Evolutionary conservation across 2,329 filamentous ascomycete species (phyloP).

Genomic region (Sclerotinia subarctica): DNA sequence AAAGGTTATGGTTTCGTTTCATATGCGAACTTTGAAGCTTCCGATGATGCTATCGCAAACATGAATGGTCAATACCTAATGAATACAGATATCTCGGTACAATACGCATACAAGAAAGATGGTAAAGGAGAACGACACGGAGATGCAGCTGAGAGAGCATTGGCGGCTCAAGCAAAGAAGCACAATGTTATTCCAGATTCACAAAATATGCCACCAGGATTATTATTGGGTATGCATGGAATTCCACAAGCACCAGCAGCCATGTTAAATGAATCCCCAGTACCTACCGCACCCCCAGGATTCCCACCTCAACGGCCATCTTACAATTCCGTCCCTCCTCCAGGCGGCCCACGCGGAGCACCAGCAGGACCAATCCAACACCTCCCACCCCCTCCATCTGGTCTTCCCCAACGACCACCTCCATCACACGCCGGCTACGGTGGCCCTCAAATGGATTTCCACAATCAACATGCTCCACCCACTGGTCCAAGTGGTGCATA

Average conservation of each 20-base stretch:
- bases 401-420: conserved; percentile 64
- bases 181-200: conserved; percentile 83
- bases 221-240: conserved; percentile 41
- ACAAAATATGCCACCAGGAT: conserved; percentile 39
- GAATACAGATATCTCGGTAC: conserved; percentile 93
- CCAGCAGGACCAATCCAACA: conserved; percentile 38
- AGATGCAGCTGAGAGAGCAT: conserved; percentile 85
- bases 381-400: conserved; percentile 54
- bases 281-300: conserved; percentile 29
- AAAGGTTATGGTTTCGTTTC: conserved; percentile 98
- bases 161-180: conserved; percentile 88
- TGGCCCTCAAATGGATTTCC: conserved; percentile 53
- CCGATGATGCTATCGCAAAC: conserved; percentile 84
- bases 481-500: conserved; percentile 36
- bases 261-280: conserved; percentile 36
- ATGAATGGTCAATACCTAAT: conserved; percentile 97
- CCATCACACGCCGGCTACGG: conserved; percentile 66
- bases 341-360: conserved; percentile 41
- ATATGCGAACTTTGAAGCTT: conserved; percentile 89
- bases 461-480: conserved; percentile 44
- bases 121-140: conserved; percentile 96
- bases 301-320: conserved; percentile 32
- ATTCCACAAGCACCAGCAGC: conserved; percentile 42
- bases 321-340: conserved; percentile 38
- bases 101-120: conserved; percentile 99